phyloP scores from a whole-genome alignment of 257 asterid genomes.

The Datura wrightii region DNA sequence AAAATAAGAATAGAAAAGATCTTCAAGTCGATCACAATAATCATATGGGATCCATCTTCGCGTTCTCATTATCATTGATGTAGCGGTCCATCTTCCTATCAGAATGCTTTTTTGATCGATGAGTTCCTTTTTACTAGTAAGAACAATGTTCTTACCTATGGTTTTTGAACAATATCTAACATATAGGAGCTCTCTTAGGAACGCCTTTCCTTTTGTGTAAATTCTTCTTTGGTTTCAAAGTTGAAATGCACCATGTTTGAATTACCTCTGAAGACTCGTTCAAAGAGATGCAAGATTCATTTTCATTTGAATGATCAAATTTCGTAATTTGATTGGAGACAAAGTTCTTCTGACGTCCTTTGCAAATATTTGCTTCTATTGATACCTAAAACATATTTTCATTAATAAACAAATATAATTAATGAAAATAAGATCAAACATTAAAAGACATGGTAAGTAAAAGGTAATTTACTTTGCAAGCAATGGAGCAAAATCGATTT shows the following conservation, averaged over 20 bases:
- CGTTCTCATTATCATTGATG: not conserved
- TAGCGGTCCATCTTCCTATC: not conserved
- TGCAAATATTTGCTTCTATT: constrained; percentile 32
- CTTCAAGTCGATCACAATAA: not conserved
- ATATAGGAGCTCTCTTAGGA: constrained; percentile 68
- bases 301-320: constrained; percentile 39
- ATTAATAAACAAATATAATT: not conserved
- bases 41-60: not conserved
- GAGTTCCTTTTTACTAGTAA: not conserved
- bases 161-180: not conserved
- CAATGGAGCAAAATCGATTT: constrained; percentile 73
- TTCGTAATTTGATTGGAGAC: constrained; percentile 33
- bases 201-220: constrained; percentile 65
- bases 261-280: constrained; percentile 56
- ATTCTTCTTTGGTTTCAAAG: constrained; percentile 52
- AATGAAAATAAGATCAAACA: not conserved
- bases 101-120: too few relatives aligned
- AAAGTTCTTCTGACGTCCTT: constrained; percentile 32
- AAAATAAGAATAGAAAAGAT: not conserved
- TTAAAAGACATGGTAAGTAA: too few relatives aligned
- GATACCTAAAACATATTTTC: constrained; percentile 48
- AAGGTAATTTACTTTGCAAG: constrained; percentile 62
- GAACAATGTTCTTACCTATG: not conserved
- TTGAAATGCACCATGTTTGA: constrained; percentile 50
- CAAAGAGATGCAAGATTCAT: constrained; percentile 42